Evolutionary conservation across 1,139 yeast genomes (phyloP).

Genomic region (Candida albicans): DNA sequence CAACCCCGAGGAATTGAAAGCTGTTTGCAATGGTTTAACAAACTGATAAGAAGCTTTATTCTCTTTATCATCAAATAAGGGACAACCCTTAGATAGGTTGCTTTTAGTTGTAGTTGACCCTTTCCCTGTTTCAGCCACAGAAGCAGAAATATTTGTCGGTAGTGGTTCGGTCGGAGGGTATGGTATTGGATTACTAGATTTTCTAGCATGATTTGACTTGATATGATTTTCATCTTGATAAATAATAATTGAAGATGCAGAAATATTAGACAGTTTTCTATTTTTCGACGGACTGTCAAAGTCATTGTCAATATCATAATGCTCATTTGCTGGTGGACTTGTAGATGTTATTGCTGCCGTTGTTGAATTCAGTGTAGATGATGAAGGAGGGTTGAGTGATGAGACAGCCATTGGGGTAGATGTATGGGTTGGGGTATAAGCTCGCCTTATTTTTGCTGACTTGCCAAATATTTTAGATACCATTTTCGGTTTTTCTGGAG

Average conservation of each 20-base stretch:
- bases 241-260: constrained; percentile 17
- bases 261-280: constrained; percentile 27
- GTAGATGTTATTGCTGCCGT: not conserved
- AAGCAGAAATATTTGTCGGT: not conserved
- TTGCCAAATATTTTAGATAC: constrained; percentile 21
- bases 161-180: constrained; percentile 4
- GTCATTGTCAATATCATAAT: constrained; percentile 28
- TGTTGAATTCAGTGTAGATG: constrained; percentile 11
- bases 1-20: constrained; percentile 75
- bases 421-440: constrained; percentile 16
- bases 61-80: constrained; percentile 33
- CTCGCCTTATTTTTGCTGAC: constrained; percentile 14
- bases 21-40: constrained; percentile 84
- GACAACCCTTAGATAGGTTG: not conserved
- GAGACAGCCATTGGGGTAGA: constrained; percentile 11
- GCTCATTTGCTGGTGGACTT: constrained; percentile 2
- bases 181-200: constrained; percentile 3
- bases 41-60: constrained; percentile 57
- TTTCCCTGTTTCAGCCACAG: not conserved
- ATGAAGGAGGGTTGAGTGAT: constrained; percentile 18
- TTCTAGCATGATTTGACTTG: not conserved
- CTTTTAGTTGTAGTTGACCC: not conserved
- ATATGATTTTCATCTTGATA: constrained; percentile 19
- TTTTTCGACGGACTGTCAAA: constrained; percentile 37
- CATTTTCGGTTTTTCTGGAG: constrained; percentile 20